These are phyloP conservation scores for Fusarium luffae DNA, from an alignment of 2,329 filamentous ascomycete genomes.

Conservation along the genomic window DNA sequence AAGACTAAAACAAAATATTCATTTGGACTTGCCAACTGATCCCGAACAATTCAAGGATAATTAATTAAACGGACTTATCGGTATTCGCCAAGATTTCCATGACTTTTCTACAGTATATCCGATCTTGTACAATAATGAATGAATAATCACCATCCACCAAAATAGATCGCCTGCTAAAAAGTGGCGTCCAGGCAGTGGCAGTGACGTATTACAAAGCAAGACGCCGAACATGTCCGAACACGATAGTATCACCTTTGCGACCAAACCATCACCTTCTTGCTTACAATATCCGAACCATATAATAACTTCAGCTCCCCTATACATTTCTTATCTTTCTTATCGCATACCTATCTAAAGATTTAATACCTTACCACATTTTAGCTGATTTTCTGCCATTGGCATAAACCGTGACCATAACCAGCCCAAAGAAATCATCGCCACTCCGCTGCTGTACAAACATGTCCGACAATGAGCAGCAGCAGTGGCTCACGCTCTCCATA, in stretches of 20 bases:
- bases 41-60: too few relatives aligned
- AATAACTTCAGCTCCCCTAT: neutral
- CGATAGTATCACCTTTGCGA: conserved; percentile 25
- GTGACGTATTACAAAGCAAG: conserved; percentile 58
- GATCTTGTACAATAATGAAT: neutral
- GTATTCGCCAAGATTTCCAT: neutral
- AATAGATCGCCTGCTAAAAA: neutral
- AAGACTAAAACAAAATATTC: neutral
- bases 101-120: neutral
- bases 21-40: neutral
- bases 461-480: conserved; percentile 37
- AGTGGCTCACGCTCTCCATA: conserved; percentile 57
- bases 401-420: conserved; percentile 19
- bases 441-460: conserved; percentile 29
- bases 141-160: conserved; percentile 1
- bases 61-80: conserved; percentile 7
- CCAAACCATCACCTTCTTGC: neutral
- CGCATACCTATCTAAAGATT: neutral
- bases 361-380: neutral
- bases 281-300: conserved; percentile 2
- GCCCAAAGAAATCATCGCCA: conserved; percentile 20
- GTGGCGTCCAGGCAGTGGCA: conserved; percentile 39
- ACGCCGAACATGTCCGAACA: conserved; percentile 45
- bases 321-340: conserved; percentile 17
- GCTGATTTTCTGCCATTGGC: neutral